These are phyloP conservation scores for Penicillium malachiteum DNA, from an alignment of 495 filamentous ascomycete species.

Conservation along the genomic window DNA sequence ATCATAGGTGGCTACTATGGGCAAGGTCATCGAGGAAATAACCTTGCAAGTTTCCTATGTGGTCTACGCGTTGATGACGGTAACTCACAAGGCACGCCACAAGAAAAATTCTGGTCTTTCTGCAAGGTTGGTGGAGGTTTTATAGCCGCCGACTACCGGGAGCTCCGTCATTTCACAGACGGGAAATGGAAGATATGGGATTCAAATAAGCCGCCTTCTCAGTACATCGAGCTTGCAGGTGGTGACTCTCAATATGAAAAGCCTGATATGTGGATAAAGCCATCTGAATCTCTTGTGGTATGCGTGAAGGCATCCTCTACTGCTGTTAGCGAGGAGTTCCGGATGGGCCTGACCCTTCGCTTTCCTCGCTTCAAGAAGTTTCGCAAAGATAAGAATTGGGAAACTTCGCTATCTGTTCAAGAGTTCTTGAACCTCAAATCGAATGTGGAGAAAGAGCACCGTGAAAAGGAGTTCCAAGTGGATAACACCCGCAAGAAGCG, in stretches of 20 bases:
- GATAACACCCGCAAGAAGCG: slow-evolving; percentile 68
- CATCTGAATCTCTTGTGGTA: slow-evolving; percentile 81
- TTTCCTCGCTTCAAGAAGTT: slow-evolving; percentile 90
- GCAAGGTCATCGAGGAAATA: slow-evolving; percentile 78
- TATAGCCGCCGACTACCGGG: slow-evolving; percentile 77
- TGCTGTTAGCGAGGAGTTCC: slow-evolving; percentile 70
- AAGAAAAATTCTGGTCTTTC: slow-evolving; percentile 83
- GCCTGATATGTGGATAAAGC: slow-evolving; percentile 93
- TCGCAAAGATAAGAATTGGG: slow-evolving; percentile 81
- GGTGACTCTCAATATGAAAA: slow-evolving; percentile 70
- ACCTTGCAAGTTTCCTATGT: slow-evolving; percentile 81
- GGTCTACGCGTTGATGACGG: slow-evolving; percentile 72
- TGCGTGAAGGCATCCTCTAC: slow-evolving; percentile 89
- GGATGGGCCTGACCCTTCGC: slow-evolving; percentile 73
- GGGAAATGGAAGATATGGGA: slow-evolving; percentile 92
- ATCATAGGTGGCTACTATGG: slow-evolving; percentile 94
- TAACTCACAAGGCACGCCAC: slow-evolving; percentile 54
- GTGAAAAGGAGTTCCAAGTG: slow-evolving; percentile 77
- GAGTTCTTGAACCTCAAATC: slow-evolving; percentile 74
- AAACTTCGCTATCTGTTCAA: slow-evolving; percentile 68
- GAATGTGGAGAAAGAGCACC: slow-evolving; percentile 69
- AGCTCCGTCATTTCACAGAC: slow-evolving; percentile 78
- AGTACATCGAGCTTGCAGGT: slow-evolving; percentile 80
- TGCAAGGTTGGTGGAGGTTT: slow-evolving; percentile 96
- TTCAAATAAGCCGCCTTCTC: slow-evolving; percentile 69